A percentile compares a stretch with the other conserved stretches of the same genome.
Conservation (phyloP, 2,329 filamentous ascomycete genomes). For the Parastagonospora nodorum region DNA sequence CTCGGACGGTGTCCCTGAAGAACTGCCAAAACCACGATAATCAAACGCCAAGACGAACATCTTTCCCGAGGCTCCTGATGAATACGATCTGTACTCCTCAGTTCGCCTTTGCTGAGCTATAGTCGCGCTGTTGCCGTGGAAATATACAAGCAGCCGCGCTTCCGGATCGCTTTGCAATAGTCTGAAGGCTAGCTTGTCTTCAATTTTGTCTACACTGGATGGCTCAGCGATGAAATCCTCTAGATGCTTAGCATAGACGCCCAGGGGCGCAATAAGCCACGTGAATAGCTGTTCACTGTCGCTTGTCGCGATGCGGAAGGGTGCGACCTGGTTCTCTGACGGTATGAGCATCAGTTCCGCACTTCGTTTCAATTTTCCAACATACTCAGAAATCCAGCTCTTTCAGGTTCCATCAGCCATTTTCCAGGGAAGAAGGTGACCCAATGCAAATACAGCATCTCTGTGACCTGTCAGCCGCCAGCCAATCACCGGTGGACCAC, state of each 20-base stretch:
- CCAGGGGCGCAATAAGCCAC: conserved; percentile 88
- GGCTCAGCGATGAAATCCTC: conserved; percentile 62
- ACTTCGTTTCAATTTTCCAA: not conserved
- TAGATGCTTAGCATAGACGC: conserved; percentile 74
- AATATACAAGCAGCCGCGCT: conserved; percentile 61
- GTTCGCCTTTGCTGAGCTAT: conserved; percentile 79
- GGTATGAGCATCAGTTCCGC: conserved; percentile 15
- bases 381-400: conserved; percentile 44
- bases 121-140: conserved; percentile 70
- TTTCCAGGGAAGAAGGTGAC: conserved; percentile 43
- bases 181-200: conserved; percentile 54
- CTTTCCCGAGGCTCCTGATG: conserved; percentile 62
- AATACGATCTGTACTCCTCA: conserved; percentile 75
- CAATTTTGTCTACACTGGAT: conserved; percentile 49
- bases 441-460: conserved; percentile 45
- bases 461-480: conserved; percentile 6
- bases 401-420: conserved; percentile 44
- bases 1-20: conserved; percentile 79
- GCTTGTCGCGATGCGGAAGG: conserved; percentile 74
- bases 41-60: conserved; percentile 80
- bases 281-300: conserved; percentile 81
- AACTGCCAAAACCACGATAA: conserved; percentile 87
- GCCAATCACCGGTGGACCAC: not conserved
- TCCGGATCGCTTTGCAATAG: conserved; percentile 58
- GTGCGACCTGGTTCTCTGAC: conserved; percentile 81